These are phyloP conservation scores for Phyllosticta ampelicida DNA, from an alignment of 2,329 filamentous ascomycete genomes.

Conservation along the genomic window DNA sequence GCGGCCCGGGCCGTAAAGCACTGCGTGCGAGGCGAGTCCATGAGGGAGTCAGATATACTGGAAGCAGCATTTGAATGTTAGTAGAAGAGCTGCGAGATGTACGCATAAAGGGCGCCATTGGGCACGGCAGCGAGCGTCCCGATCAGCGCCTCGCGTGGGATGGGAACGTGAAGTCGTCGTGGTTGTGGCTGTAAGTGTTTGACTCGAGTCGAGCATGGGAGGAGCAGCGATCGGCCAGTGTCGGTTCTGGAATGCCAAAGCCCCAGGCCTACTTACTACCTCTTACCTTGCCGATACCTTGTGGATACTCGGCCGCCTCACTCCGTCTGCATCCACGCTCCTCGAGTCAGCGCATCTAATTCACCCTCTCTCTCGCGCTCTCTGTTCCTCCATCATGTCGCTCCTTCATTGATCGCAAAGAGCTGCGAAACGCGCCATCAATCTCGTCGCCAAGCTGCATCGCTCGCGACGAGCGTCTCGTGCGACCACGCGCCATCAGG, in stretches of 20 bases:
- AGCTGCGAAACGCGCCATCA: not conserved
- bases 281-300: too few relatives aligned
- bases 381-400: not conserved
- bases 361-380: too few relatives aligned
- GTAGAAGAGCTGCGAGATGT: not conserved
- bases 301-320: not conserved
- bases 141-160: not conserved
- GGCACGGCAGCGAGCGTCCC: not conserved
- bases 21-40: not conserved
- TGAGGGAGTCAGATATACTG: not conserved
- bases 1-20: not conserved
- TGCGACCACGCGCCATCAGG: not conserved
- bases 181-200: not conserved
- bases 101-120: not conserved
- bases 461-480: not conserved
- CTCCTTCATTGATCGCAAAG: not conserved
- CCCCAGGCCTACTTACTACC: not conserved
- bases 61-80: not conserved
- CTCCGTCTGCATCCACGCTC: not conserved
- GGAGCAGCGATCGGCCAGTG: not conserved
- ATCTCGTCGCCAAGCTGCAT: not conserved
- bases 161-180: too few relatives aligned
- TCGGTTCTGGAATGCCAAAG: not conserved
- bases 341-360: not conserved
- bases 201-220: not conserved